Evolutionary conservation across 306 rosid species (phyloP).

Genomic region (Cyamopsis tetragonoloba): DNA sequence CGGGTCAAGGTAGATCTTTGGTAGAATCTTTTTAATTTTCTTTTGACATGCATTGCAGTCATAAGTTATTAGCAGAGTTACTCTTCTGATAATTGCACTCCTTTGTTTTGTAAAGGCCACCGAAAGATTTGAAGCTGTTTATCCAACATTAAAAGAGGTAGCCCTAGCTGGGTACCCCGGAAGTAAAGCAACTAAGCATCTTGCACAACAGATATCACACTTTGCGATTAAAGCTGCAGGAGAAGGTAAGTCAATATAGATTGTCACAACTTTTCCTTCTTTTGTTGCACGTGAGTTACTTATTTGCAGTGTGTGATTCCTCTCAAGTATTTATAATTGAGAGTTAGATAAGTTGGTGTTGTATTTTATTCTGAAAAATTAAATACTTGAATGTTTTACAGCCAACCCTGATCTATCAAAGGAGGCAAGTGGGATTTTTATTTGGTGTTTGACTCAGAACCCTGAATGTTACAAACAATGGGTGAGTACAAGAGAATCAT

Average conservation of each 20-base stretch:
- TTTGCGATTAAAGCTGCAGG: conserved; percentile 38
- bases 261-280: neutral
- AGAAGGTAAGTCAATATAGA: conserved; percentile 34
- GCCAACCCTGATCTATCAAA: conserved; percentile 40
- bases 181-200: conserved; percentile 46
- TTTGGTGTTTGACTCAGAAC: conserved; percentile 54
- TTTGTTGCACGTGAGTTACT: neutral
- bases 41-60: neutral
- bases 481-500: conserved; percentile 33
- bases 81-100: conserved; percentile 11
- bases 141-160: conserved; percentile 44
- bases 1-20: conserved; percentile 37
- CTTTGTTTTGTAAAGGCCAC: conserved; percentile 38
- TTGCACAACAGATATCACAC: conserved; percentile 39
- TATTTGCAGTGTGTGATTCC: neutral
- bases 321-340: conserved; percentile 1
- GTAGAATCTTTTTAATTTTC: conserved; percentile 6
- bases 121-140: conserved; percentile 39
- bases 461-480: conserved; percentile 50
- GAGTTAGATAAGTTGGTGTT: neutral
- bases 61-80: neutral
- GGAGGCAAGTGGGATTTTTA: conserved; percentile 42
- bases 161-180: conserved; percentile 45
- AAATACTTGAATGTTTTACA: conserved; percentile 30
- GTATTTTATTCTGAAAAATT: conserved; percentile 16